phyloP scores from a whole-genome alignment of 129 eudicot species.

The Artemisia argyi region DNA sequence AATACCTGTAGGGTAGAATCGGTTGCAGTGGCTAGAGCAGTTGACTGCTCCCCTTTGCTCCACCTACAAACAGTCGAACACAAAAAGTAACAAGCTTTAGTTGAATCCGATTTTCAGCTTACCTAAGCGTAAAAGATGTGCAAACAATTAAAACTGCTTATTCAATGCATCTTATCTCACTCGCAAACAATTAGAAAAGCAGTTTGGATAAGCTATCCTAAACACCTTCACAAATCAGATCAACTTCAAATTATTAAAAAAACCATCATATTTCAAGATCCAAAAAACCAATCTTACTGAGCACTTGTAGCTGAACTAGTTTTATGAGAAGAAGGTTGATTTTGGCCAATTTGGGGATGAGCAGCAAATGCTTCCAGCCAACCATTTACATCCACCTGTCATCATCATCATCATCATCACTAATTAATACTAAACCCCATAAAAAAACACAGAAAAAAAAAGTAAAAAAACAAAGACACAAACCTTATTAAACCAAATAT shows the following conservation, averaged over 20 bases:
- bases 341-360: conserved; percentile 91
- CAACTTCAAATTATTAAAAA: conserved; percentile 2
- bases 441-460: no score
- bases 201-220: neutral
- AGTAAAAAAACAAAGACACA: neutral
- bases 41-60: conserved; percentile 95
- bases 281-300: conserved; percentile 45
- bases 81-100: neutral
- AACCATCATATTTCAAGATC: neutral
- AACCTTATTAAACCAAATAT: conserved; percentile 92
- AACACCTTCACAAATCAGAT: neutral
- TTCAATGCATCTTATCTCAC: no score
- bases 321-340: conserved; percentile 35
- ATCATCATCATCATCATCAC: neutral
- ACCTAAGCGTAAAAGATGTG: neutral
- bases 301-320: conserved; percentile 58
- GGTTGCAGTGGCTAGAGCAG: conserved; percentile 85
- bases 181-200: no score
- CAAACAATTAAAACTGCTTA: neutral
- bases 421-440: no score
- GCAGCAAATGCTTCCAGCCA: conserved; percentile 98
- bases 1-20: conserved; percentile 66
- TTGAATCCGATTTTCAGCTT: neutral
- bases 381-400: conserved; percentile 84
- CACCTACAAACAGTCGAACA: conserved; percentile 47